Evolutionary conservation across 2,329 filamentous ascomycete species (phyloP), one percentile per base, ranked within the genome.

Genomic region (Alternaria solani): DNA sequence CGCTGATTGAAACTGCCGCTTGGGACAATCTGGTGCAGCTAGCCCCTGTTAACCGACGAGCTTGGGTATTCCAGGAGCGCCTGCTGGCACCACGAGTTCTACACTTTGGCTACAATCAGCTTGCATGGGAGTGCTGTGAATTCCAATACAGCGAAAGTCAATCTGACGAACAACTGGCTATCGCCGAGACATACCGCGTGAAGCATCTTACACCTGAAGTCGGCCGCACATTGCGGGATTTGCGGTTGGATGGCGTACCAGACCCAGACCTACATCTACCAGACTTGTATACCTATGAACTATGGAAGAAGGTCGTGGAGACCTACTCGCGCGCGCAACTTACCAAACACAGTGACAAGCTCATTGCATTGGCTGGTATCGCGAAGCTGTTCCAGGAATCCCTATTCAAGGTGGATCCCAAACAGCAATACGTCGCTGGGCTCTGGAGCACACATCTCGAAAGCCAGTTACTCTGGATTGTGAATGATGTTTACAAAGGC

Each of bases 61-160:
- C 55, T 2, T 74, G 71, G 71, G 67, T 70, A 0, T 46, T 71
- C 0, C 71, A 74, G 43, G 71, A 74, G 36, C 53, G 70, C 3
- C 43, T 74, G 2, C 30, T 74, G 41, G 51, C 66, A 7, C 66
- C 66, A 1, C 56, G 71, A 7, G 62, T 74, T 0, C 2, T 73
- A 0, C 66, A 73, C n/a, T 74, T 71, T 39, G 66, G 64, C 32
- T 32, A 43, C 4, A 39, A 66, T 18, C 64, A 71, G 39, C 32
- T 73, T 5, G 63, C 55, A 0, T 73, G 71, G 71, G 69, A 74
- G 23, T 73, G 71, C 8, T 34, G 25, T 11, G 46, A 63, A 23
- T 62, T 59, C 2, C 23, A 62, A 11, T 42, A 32, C 7, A 46
- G 59, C 4, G 67, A 70, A 32, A 26, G 49, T 3, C 51, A 62